Base-by-base conservation (phyloP, 1,284 basidiomycete species). In the Leucoagaricus sp. region DNA sequence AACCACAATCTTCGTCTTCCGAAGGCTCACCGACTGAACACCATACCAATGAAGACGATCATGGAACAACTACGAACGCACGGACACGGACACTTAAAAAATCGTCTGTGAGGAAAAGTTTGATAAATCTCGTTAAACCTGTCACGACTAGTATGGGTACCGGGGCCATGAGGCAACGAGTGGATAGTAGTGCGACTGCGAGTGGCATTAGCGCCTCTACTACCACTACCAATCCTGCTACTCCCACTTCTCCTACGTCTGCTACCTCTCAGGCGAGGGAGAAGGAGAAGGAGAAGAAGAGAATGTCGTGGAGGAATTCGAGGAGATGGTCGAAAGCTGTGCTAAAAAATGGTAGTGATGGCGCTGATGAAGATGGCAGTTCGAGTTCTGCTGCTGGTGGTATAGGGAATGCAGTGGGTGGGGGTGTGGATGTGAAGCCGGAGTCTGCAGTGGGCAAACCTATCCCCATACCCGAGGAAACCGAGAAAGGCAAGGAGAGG, bases 51-150 rank as follows among this genome's bases (percentile, higher is more conserved):
- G 31, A 7, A 33, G 31, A 40, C 36, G 36, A 40, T 9, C 9
- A 40, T n/a, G 36, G n/a, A n/a, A 19, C 46, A 23, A 44, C 23
- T 8, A 38, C 36, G 36, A n/a, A 10, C 4, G 13, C 36, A 41
- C 26, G 9, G 40, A 41, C 31, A 10, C 17, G 42, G 45, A 23
- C 51, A 15, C 15, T 45, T 33, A 25, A 28, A 25, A 64, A 69
- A 34, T 63, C 69, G 19, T 69, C 71, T 17, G 54, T 71, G 21
- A 70, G 72, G 13, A 70, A 64, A 52, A 71, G 61, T 53, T 64
- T 75, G 46, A 61, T 72, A 36, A 72, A 69, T 58, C 55, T 73
- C 13, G 67, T 74, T 26, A 72, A 68, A 54, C 69, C 71, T 10
- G 44, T 29, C 4, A 45, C 44, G 9, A 28, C 40, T 12, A 13